phyloP scores from a whole-genome alignment of 768 basidiomycete genomes.

The Auriscalpium vulgare region DNA sequence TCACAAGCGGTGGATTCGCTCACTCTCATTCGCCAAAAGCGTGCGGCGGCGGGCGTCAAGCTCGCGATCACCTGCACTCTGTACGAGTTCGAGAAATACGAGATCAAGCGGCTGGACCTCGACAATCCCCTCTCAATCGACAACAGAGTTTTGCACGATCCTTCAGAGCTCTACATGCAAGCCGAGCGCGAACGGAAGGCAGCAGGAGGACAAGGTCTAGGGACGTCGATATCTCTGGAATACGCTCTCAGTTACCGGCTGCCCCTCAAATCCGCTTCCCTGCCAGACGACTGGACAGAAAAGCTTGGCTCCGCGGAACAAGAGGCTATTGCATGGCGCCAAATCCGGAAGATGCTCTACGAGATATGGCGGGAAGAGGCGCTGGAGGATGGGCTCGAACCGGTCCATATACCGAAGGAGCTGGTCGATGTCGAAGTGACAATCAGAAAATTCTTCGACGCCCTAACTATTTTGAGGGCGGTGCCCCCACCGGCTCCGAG shows the following conservation, averaged over 20 bases:
- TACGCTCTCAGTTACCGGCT: no score
- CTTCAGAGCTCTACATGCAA: slow-evolving; percentile 7
- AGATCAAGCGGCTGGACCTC: not conserved
- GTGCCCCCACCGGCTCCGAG: not conserved
- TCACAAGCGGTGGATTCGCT: not conserved
- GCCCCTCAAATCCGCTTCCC: not conserved
- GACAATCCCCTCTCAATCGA: not conserved
- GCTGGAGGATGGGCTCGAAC: slow-evolving; percentile 7
- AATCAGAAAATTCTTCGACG: not conserved
- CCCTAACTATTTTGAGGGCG: not conserved
- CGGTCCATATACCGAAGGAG: slow-evolving; percentile 6
- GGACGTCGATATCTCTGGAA: not conserved
- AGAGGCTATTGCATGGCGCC: slow-evolving; percentile 10
- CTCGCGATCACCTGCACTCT: not conserved
- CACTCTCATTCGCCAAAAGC: slow-evolving; percentile 6
- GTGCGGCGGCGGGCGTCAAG: slow-evolving; percentile 5
- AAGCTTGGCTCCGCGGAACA: slow-evolving; percentile 3
- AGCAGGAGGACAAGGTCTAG: not conserved
- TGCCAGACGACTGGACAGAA: slow-evolving; percentile 11
- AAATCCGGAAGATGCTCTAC: slow-evolving; percentile 13
- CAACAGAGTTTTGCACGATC: not conserved
- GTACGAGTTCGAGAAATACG: not conserved
- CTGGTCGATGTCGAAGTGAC: slow-evolving; percentile 7
- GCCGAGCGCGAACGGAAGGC: slow-evolving; percentile 1
- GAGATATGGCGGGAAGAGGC: slow-evolving; percentile 10